Evolutionary conservation across 768 basidiomycete genomes (phyloP).

Genomic region (Boletus pseudo-olivaceus): DNA sequence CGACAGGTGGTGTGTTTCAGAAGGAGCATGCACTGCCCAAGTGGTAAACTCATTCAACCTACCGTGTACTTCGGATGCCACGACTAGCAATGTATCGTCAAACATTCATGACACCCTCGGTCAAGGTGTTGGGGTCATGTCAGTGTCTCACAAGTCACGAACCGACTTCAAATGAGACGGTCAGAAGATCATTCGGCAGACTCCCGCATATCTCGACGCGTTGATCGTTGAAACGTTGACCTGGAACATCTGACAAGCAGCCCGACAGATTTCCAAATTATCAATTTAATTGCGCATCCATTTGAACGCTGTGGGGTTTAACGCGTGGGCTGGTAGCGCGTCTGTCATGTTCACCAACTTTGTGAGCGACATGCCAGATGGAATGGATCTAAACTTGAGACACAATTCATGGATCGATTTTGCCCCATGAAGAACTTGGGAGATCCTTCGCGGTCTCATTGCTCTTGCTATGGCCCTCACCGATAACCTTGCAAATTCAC

Average conservation of each 20-base stretch:
- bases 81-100: not conserved
- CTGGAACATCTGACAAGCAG: not conserved
- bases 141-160: not conserved
- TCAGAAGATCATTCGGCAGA: not conserved
- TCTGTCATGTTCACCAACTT: conserved; percentile 91
- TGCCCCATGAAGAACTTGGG: conserved; percentile 85
- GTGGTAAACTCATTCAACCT: not conserved
- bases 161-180: not conserved
- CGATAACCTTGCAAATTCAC: conserved; percentile 51
- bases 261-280: not conserved
- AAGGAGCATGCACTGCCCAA: not conserved
- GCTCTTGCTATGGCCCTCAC: not conserved
- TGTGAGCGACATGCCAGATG: conserved; percentile 36
- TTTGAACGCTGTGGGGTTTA: conserved; percentile 12
- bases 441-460: conserved; percentile 45
- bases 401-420: conserved; percentile 79
- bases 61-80: not conserved
- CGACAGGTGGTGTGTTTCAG: conserved; percentile 11
- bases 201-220: not conserved
- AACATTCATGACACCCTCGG: not conserved
- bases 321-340: conserved; percentile 61
- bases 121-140: not conserved
- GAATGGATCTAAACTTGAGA: conserved; percentile 34
- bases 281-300: not conserved
- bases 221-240: not conserved